Base-by-base conservation (phyloP, 495 filamentous ascomycete species). In the Podospora comata region DNA sequence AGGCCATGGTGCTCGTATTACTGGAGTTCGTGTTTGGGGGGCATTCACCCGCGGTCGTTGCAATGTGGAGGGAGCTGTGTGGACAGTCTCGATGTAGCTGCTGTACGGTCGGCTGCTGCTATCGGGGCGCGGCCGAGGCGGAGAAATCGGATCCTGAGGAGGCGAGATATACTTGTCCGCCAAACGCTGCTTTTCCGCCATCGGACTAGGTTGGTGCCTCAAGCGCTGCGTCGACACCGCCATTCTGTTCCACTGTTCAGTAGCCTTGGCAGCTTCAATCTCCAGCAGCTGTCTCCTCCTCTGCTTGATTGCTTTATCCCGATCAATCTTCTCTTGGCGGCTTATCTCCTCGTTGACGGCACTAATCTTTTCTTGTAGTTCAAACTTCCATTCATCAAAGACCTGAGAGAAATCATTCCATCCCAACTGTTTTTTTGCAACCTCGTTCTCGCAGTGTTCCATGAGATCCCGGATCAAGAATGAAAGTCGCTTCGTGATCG, bases 331-430 rank as follows among this genome's bases (percentile, higher is more conserved):
- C 34, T 65, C 20, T 2, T 16, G 9, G 1, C 19, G 11, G 23
- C 62, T 65, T 5, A 48, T 53, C 32, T 65, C 6, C 18, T 62
- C 69, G 62, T 71, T 71, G 69, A 53, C 65, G 2, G 5, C 28
- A 23, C 65, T 53, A 1, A 71, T 60, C 1, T 19, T 23, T 11
- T 6, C 16, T 23, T 28, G 34, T n/a, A 71, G 19, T 4, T 68
- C 66, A 4, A 63, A 19, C 9, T 39, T 64, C 66, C 62, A 68
- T 48, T 57, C 60, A n/a, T 39, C 16, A 34, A 68, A 20, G 20
- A 59, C 30, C 11, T 53, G 34, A 20, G 28, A 19, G 26, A 71
- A 57, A n/a, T 30, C 20, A 3, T 44, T 58, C 26, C 48, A 65
- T 57, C 62, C 62, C 6, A 16, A n/a, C 30, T 34, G 9, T 26